Conservation (phyloP, 169 alveolate species). For the Plasmodium berghei region DNA sequence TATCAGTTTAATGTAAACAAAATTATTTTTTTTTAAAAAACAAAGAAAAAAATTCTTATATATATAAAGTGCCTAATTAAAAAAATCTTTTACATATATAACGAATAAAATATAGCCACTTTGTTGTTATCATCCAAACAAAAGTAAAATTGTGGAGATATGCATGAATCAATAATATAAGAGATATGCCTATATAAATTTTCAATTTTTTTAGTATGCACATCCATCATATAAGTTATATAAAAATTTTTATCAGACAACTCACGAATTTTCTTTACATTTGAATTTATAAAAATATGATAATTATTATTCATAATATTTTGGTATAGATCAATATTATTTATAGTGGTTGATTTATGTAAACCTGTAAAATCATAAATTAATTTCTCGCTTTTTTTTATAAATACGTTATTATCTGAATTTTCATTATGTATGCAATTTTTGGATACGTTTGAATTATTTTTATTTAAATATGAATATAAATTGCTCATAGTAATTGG, state of each 20-base stretch:
- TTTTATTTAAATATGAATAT: conserved; percentile 17
- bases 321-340: conserved; percentile 27
- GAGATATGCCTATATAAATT: conserved; percentile 51
- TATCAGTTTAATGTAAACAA: too few relatives aligned
- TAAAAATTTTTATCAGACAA: conserved; percentile 71
- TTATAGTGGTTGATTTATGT: conserved; percentile 42
- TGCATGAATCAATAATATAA: conserved; percentile 61
- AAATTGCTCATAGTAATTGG: conserved; percentile 5
- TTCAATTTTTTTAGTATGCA: conserved; percentile 38
- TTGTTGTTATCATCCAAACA: conserved; percentile 69
- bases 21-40: background rate
- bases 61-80: background rate
- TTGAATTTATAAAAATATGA: conserved; percentile 65
- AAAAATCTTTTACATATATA: too few relatives aligned
- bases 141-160: conserved; percentile 51
- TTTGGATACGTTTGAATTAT: conserved; percentile 13
- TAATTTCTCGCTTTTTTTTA: conserved; percentile 45
- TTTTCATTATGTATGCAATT: background rate
- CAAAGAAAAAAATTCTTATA: background rate
- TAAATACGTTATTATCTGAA: background rate
- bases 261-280: conserved; percentile 47
- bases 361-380: conserved; percentile 64
- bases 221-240: conserved; percentile 43
- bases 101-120: conserved; percentile 29
- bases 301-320: conserved; percentile 1